These are phyloP conservation scores for Phlyctochytrium bullatum DNA, from an alignment of 192 early-diverging fungal species.

Conservation along the genomic window DNA sequence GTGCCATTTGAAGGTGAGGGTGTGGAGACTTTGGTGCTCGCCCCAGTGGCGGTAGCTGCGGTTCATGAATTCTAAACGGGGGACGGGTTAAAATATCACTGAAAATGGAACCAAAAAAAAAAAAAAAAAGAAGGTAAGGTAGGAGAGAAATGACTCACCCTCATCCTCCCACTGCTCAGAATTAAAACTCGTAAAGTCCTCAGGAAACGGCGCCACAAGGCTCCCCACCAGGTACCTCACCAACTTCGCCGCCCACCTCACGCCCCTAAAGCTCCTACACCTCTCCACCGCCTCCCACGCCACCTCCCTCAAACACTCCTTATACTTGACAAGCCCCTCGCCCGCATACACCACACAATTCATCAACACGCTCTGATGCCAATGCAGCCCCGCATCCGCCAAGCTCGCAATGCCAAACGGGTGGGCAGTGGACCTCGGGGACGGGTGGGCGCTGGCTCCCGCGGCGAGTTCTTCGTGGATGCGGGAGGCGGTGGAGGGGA, in stretches of 20 bases:
- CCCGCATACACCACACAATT: conserved; percentile 52
- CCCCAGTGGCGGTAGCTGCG: conserved; percentile 81
- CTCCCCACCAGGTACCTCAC: too few relatives aligned
- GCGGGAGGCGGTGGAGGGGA: conserved; percentile 53
- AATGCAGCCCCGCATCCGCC: conserved; percentile 71
- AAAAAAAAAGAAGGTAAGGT: too few relatives aligned
- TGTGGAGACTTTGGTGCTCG: conserved; percentile 44
- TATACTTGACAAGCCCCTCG: conserved; percentile 46
- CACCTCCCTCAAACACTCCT: conserved; percentile 18
- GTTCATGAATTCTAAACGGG: conserved; percentile 63
- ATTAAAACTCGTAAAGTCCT: too few relatives aligned
- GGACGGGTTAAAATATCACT: too few relatives aligned
- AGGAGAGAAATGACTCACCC: too few relatives aligned
- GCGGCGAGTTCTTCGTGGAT: conserved; percentile 66
- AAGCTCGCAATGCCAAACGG: conserved; percentile 51
- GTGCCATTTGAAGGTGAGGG: conserved; percentile 75
- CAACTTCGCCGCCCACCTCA: conserved; percentile 69
- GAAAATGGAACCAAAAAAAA: too few relatives aligned
- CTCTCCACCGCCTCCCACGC: conserved; percentile 31
- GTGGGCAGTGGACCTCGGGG: conserved; percentile 30
- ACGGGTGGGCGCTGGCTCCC: conserved; percentile 57
- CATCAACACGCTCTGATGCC: conserved; percentile 68
- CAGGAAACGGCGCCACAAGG: too few relatives aligned
- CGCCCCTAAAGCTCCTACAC: conserved; percentile 61
- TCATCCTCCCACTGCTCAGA: too few relatives aligned